Percentiles rank a stretch among this genome's conserved stretches.
Conservation (phyloP, 2,329 filamentous ascomycete species). For the Didymella keratinophila region DNA sequence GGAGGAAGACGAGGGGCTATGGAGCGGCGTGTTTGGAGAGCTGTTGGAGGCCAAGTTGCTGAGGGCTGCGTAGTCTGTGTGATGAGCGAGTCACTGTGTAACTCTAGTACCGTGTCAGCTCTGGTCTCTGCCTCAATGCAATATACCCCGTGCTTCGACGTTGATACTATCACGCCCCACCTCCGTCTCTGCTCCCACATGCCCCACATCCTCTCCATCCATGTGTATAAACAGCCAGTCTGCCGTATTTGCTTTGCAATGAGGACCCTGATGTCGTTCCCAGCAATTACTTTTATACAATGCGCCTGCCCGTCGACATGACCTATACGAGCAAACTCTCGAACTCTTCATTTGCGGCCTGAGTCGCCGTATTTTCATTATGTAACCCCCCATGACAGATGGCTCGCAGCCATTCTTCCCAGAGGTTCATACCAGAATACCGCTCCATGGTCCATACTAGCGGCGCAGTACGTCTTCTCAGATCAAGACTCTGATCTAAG, state of each 20-base stretch:
- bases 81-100: background rate
- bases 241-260: background rate
- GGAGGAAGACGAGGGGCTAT: constrained; percentile 37
- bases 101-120: background rate
- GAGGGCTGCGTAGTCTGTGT: constrained; percentile 25
- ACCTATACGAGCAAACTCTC: background rate
- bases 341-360: background rate
- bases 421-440: background rate
- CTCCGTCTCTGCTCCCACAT: background rate
- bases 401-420: background rate
- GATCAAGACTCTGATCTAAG: background rate
- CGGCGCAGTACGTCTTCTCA: background rate
- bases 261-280: background rate
- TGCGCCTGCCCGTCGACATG: background rate
- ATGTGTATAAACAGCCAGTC: background rate
- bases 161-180: background rate
- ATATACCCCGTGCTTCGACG: constrained; percentile 1
- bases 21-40: constrained; percentile 39
- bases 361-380: background rate
- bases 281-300: background rate
- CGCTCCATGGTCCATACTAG: background rate
- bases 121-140: background rate
- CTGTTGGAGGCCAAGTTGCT: constrained; percentile 42
- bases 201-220: background rate
- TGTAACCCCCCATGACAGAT: background rate